phyloP scores from a whole-genome alignment of 2,329 filamentous ascomycete species.

The Elsinoe ampelina region DNA sequence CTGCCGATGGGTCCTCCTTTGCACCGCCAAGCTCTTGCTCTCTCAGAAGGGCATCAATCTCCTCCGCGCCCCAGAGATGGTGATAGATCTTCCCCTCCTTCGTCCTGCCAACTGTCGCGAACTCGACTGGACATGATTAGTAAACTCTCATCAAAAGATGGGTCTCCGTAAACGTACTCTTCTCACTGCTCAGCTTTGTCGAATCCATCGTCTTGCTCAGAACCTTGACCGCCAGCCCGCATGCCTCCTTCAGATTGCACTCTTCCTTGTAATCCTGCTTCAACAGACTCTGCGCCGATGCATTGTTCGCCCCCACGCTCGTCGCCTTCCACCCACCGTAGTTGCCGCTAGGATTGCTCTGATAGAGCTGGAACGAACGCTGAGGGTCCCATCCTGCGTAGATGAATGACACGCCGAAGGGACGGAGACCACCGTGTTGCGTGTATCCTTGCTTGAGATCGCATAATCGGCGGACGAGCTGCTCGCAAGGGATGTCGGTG shows the following conservation, averaged over 20 bases:
- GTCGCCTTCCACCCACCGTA: constrained; percentile 99
- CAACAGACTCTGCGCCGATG: constrained; percentile 87
- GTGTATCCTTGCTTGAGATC: constrained; percentile 99
- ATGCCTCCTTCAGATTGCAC: constrained; percentile 90
- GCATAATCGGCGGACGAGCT: constrained; percentile 91
- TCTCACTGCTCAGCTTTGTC: constrained; percentile 96
- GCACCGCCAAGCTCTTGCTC: constrained; percentile 72
- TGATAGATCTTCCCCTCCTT: constrained; percentile 96
- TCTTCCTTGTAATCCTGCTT: constrained; percentile 99
- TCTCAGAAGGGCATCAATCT: constrained; percentile 88
- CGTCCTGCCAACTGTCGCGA: constrained; percentile 94
- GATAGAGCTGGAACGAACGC: constrained; percentile 95
- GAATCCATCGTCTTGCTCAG: constrained; percentile 99
- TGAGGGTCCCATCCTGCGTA: constrained; percentile 96
- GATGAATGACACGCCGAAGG: constrained; percentile 98
- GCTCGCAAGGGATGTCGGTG: constrained; percentile 98
- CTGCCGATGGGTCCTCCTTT: constrained; percentile 55
- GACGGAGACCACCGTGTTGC: constrained; percentile 94
- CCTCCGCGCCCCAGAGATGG: constrained; percentile 91
- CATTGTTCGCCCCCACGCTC: constrained; percentile 95
- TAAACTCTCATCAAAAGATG: constrained; percentile 17
- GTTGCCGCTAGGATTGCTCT: constrained; percentile 97
- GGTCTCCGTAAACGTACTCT: constrained; percentile 58
- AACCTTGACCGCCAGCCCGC: constrained; percentile 95
- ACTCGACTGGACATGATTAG: constrained; percentile 60